Base-by-base conservation (phyloP, 257 asterid genomes). In the Forsythia suspensa region DNA sequence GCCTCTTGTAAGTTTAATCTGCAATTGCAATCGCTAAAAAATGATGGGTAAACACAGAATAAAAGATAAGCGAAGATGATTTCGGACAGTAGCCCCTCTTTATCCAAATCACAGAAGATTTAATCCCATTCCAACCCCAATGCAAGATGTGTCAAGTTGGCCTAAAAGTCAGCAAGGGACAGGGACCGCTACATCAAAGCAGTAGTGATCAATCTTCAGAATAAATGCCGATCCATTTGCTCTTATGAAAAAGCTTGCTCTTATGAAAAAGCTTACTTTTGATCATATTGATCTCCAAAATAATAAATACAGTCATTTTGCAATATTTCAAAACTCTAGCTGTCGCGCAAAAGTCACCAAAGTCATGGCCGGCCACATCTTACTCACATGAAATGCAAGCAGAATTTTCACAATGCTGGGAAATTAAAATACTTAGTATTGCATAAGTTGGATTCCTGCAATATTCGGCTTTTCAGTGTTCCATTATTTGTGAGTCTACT, bases 1-100 rank as follows among this genome's bases (percentile, higher is more conserved):
- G 77, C 83, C 24, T 91, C 94, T 71, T 87, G 86, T 18, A 88
- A 76, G 84, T 81, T 89, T 82, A 93, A 76, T 82, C 98, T 87
- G 97, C 79, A 80, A 85, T 80, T 46, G 29, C 41, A 69, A 78
- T 76, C 79, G 78, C 34, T 5, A 2, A 72, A 52, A 57, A 44
- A 46, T 74, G 61, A 61, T 48, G 71, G 18, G 71, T 52, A 36
- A 10, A 65, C 21, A 34, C 43, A 69, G 46, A 36, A 68, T 72
- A 72, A 15, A 72, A 8, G 8, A 59, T 5, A 21, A 9, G 24
- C 34, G 65, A 70, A 20, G 16, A 6, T 68, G 65, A 24, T 65
- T 72, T 24, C 37, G n/a, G n/a, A 40, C 3, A 16, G 5, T 18
- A 72, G 29, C 3, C 65, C 57, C 15, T 6, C 5, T 8, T 29